Conservation (phyloP, 441 rosid genomes). For the Populus hybrid region DNA sequence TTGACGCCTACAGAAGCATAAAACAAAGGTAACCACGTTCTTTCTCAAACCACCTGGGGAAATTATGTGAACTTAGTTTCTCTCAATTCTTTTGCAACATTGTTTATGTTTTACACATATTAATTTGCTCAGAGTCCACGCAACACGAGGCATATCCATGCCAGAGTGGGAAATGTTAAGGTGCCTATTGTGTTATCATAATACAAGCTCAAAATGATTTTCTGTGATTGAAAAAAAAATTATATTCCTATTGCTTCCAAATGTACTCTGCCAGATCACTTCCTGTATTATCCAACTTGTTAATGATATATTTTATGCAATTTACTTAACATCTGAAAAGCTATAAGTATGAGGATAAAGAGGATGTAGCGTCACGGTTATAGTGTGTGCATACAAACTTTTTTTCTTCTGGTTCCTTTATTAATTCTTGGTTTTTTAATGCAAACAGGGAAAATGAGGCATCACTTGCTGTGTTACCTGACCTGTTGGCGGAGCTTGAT, state of each 20-base stretch:
- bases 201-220: neutral
- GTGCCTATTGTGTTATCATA: no score
- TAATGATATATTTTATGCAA: neutral
- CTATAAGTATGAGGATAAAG: neutral
- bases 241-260: no score
- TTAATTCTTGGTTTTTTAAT: slow-evolving; percentile 16
- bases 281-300: neutral
- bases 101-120: neutral
- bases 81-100: neutral
- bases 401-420: slow-evolving; percentile 1
- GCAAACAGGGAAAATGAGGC: slow-evolving; percentile 94
- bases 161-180: neutral
- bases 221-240: neutral
- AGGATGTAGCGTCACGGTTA: neutral
- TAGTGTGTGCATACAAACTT: neutral
- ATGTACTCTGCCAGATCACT: neutral
- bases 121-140: no score
- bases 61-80: neutral
- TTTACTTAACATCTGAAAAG: neutral
- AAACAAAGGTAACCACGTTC: slow-evolving; percentile 70
- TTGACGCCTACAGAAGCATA: slow-evolving; percentile 93
- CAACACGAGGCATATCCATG: neutral
- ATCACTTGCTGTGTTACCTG: slow-evolving; percentile 95
- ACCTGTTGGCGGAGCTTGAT: slow-evolving; percentile 84
- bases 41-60: neutral